These are phyloP conservation scores for Sergeia podlipaevii DNA, from an alignment of 208 protist genomes.

Conservation along the genomic window DNA sequence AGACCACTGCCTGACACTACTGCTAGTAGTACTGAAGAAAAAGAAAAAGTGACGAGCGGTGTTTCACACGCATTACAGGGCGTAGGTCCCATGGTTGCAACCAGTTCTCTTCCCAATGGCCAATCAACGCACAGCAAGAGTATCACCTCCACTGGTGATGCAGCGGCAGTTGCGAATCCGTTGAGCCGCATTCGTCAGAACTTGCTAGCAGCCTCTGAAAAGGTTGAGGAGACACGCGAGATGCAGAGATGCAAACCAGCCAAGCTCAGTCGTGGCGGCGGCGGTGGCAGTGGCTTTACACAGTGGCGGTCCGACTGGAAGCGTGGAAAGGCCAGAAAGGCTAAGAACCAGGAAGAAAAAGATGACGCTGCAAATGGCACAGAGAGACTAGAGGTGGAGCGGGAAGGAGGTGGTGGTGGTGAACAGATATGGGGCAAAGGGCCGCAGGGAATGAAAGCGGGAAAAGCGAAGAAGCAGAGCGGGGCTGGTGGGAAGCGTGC, in stretches of 20 bases:
- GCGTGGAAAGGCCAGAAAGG: constrained; percentile 12
- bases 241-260: constrained; percentile 22
- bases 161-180: neutral
- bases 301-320: constrained; percentile 10
- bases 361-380: neutral
- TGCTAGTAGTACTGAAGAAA: neutral
- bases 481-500: too few species aligned
- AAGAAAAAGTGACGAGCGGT: neutral
- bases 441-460: neutral
- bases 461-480: constrained; percentile 5
- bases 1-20: neutral
- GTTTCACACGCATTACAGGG: too few species aligned
- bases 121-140: too few species aligned
- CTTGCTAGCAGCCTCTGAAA: constrained; percentile 30
- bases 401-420: neutral
- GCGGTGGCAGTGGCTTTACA: constrained; percentile 1
- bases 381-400: neutral
- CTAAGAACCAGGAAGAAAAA: constrained; percentile 6
- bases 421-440: too few species aligned
- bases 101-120: too few species aligned
- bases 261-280: constrained; percentile 10
- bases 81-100: too few species aligned
- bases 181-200: constrained; percentile 20
- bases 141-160: neutral
- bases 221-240: constrained; percentile 38